phyloP scores from a whole-genome alignment of 805 yeast genomes.

The Candida suzukii region DNA sequence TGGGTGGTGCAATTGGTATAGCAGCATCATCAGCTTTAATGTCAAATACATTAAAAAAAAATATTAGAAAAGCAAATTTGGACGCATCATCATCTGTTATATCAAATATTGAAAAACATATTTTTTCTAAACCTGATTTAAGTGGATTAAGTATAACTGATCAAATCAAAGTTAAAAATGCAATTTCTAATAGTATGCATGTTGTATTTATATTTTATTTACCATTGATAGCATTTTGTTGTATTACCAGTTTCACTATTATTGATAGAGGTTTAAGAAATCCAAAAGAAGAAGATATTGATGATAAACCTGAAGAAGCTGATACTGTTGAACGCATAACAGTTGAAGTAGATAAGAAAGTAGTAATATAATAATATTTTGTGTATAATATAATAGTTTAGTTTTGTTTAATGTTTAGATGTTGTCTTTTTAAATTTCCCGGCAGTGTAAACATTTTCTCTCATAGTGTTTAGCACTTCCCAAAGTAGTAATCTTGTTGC shows the following conservation, averaged over 20 bases:
- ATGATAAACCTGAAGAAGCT: background rate
- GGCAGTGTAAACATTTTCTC: too few relatives aligned
- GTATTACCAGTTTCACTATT: conserved; percentile 25
- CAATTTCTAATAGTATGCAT: conserved; percentile 24
- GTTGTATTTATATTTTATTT: conserved; percentile 27
- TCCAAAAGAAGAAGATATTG: conserved; percentile 3
- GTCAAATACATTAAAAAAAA: conserved; percentile 16
- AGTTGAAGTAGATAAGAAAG: background rate
- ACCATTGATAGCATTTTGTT: conserved; percentile 29
- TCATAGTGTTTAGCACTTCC: conserved; percentile 1
- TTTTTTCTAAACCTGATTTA: conserved; percentile 24
- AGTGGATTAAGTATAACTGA: conserved; percentile 17
- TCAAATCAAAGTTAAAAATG: conserved; percentile 12
- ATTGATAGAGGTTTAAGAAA: conserved; percentile 32
- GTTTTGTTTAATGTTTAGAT: too few relatives aligned
- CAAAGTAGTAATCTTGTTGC: conserved; percentile 1
- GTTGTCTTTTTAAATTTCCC: too few relatives aligned
- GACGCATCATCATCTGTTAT: conserved; percentile 7
- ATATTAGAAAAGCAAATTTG: conserved; percentile 6
- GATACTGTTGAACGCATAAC: background rate
- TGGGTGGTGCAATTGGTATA: conserved; percentile 60
- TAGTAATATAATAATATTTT: too few relatives aligned
- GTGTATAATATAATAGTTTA: too few relatives aligned
- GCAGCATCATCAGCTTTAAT: conserved; percentile 31
- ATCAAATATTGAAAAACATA: conserved; percentile 18